A percentile compares a stretch with the other conserved stretches of the same genome.
phyloP scores from a whole-genome alignment of 2,329 filamentous ascomycete genomes.

The Fusarium mexicanum region DNA sequence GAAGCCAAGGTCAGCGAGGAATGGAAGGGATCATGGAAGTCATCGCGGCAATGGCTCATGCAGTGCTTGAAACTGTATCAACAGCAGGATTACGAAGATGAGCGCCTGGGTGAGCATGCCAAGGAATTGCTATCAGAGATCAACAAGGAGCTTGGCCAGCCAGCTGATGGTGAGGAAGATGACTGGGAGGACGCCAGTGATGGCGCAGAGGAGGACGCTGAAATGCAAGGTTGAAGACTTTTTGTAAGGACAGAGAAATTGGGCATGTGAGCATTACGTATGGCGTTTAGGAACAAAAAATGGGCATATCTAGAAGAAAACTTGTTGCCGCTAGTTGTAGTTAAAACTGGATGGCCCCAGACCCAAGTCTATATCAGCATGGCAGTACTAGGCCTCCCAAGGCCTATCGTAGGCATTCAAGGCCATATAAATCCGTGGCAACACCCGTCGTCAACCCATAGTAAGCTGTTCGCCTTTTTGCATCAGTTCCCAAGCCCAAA shows the following conservation, averaged over 20 bases:
- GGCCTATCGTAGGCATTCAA: background rate
- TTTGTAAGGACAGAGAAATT: slow-evolving; percentile 27
- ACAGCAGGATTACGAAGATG: slow-evolving; percentile 84
- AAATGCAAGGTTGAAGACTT: slow-evolving; percentile 59
- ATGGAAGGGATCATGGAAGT: slow-evolving; percentile 72
- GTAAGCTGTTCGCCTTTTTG: slow-evolving; percentile 20
- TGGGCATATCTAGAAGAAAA: slow-evolving; percentile 34
- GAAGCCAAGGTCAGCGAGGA: slow-evolving; percentile 53
- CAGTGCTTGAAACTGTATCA: slow-evolving; percentile 84
- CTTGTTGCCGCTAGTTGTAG: slow-evolving; percentile 33
- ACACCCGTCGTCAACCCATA: slow-evolving; percentile 16
- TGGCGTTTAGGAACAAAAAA: slow-evolving; percentile 41
- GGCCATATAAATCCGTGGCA: background rate
- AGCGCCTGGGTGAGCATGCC: slow-evolving; percentile 78
- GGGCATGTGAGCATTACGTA: slow-evolving; percentile 36
- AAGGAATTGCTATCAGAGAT: slow-evolving; percentile 74
- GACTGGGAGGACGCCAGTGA: slow-evolving; percentile 64
- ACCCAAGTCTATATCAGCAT: slow-evolving; percentile 33
- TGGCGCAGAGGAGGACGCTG: slow-evolving; percentile 63
- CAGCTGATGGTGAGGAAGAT: slow-evolving; percentile 63
- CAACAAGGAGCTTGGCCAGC: slow-evolving; percentile 71
- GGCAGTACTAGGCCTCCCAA: background rate
- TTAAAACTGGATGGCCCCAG: slow-evolving; percentile 27
- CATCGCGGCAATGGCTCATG: slow-evolving; percentile 83
- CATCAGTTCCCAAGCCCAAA: slow-evolving; percentile 39